Percentiles rank a stretch among this genome's conserved stretches.
phyloP scores from a whole-genome alignment of 2,329 filamentous ascomycete species.

The Blastomyces parvus region DNA sequence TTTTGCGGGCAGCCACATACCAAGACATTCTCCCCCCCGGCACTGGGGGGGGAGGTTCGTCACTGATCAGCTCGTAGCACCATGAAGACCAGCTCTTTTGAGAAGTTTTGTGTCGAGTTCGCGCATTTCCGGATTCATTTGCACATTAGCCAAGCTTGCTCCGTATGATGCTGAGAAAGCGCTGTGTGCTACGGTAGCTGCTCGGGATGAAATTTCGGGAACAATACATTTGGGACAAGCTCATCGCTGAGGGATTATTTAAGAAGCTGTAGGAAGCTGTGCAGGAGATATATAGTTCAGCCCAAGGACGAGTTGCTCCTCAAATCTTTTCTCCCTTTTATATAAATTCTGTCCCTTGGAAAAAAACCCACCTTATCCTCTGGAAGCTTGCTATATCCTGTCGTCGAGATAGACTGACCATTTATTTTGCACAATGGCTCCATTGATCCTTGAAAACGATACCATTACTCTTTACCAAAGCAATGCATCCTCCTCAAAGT shows the following conservation, averaged over 20 bases:
- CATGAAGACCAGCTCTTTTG: neutral
- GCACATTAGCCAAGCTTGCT: neutral
- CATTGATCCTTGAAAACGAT: constrained; percentile 4
- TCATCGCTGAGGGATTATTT: neutral
- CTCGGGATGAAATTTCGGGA: constrained; percentile 2
- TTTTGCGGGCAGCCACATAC: neutral
- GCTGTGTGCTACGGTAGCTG: neutral
- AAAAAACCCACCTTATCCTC: neutral
- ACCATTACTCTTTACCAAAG: neutral
- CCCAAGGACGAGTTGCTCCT: neutral
- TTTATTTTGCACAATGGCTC: constrained; percentile 2
- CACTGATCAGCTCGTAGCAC: constrained; percentile 2
- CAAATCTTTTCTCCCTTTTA: neutral
- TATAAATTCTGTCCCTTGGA: neutral
- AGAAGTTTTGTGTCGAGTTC: neutral
- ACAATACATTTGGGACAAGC: neutral
- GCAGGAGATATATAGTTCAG: neutral
- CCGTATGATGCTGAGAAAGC: neutral
- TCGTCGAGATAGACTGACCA: neutral
- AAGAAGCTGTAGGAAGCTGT: neutral
- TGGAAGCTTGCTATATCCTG: neutral
- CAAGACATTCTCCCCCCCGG: neutral
- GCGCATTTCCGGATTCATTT: neutral
- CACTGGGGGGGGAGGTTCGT: neutral
- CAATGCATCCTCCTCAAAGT: neutral